Conservation (phyloP, 495 filamentous ascomycete genomes). For the Talaromyces ruber region DNA sequence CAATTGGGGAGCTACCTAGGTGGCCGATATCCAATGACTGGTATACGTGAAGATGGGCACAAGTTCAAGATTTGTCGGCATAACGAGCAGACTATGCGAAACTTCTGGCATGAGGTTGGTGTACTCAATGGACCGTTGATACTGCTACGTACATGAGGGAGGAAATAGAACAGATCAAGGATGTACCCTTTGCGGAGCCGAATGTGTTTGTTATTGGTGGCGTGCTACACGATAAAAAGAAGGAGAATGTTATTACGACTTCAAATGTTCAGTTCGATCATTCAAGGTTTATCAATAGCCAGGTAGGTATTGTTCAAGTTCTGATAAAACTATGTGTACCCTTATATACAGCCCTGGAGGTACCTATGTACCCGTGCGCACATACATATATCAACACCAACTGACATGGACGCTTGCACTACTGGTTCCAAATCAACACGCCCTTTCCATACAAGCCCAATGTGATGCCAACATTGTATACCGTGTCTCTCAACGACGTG, state of each 20-base stretch:
- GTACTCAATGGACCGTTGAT: constrained; percentile 31
- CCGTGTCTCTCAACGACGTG: neutral
- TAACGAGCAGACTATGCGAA: constrained; percentile 29
- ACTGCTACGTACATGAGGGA: constrained; percentile 11
- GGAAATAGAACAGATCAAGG: constrained; percentile 8
- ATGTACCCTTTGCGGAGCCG: constrained; percentile 7
- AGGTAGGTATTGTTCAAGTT: no score
- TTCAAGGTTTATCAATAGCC: no score
- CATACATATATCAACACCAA: neutral
- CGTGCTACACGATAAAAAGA: constrained; percentile 16
- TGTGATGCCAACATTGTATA: neutral
- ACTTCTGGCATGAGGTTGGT: constrained; percentile 37
- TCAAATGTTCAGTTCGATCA: no score
- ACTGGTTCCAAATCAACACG: neutral
- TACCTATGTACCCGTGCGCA: neutral
- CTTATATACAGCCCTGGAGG: no score
- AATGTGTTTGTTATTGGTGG: constrained; percentile 15
- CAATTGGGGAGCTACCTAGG: constrained; percentile 28
- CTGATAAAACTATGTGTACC: no score
- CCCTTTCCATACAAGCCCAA: neutral
- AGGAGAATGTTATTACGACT: no score
- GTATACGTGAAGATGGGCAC: constrained; percentile 6
- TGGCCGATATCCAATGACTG: constrained; percentile 15
- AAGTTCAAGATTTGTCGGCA: constrained; percentile 24
- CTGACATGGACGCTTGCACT: neutral